These are phyloP conservation scores for Rhodotorula sp. DNA, from an alignment of 1,284 basidiomycete genomes.

Conservation along the genomic window DNA sequence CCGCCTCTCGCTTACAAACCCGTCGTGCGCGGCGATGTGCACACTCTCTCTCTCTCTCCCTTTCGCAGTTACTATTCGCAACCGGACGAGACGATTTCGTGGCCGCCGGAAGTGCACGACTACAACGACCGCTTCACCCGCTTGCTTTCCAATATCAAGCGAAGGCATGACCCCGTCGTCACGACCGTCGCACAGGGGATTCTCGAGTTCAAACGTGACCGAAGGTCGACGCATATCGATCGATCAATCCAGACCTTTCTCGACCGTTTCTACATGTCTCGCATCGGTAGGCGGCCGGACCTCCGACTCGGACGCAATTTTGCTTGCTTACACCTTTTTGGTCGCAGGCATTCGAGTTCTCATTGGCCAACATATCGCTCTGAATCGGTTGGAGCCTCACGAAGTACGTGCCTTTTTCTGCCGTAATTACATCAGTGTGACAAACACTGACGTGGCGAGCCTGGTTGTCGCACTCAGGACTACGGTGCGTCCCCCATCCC, in stretches of 20 bases:
- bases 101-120: slow-evolving; percentile 90
- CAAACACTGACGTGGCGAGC: background rate
- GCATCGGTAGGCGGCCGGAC: slow-evolving; percentile 61
- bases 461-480: slow-evolving; percentile 9
- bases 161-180: slow-evolving; percentile 93
- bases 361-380: slow-evolving; percentile 86
- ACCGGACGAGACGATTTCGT: slow-evolving; percentile 63
- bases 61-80: slow-evolving; percentile 74
- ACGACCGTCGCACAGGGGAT: slow-evolving; percentile 88
- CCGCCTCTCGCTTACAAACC: background rate
- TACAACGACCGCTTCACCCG: slow-evolving; percentile 92
- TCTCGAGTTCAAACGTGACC: slow-evolving; percentile 60
- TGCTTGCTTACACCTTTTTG: background rate
- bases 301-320: background rate
- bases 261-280: slow-evolving; percentile 94
- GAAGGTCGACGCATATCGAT: slow-evolving; percentile 61
- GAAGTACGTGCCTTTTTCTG: slow-evolving; percentile 45
- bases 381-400: slow-evolving; percentile 85
- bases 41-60: background rate
- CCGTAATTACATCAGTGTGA: background rate
- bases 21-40: slow-evolving; percentile 8
- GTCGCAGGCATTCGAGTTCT: slow-evolving; percentile 74
- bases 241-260: slow-evolving; percentile 88
- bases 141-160: slow-evolving; percentile 84
- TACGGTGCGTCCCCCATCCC: slow-evolving; percentile 12